Conservation (phyloP, 2,329 filamentous ascomycete species). For the Escovopsis sp. region DNA sequence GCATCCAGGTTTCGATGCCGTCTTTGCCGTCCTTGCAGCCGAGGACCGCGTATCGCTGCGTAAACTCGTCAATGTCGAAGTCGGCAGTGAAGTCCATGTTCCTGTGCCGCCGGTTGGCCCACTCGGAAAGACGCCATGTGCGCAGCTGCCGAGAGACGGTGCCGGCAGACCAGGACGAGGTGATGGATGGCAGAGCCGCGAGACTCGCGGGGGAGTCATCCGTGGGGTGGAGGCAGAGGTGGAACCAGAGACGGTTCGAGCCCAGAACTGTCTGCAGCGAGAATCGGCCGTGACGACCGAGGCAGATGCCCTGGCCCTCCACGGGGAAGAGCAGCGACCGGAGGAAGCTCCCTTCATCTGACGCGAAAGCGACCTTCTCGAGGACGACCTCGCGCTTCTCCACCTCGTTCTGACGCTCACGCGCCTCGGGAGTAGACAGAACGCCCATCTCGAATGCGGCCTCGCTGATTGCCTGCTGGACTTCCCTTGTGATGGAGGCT, state of each 20-base stretch:
- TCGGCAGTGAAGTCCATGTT: slow-evolving; percentile 92
- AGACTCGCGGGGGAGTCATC: slow-evolving; percentile 68
- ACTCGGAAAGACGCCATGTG: slow-evolving; percentile 86
- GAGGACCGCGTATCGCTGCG: slow-evolving; percentile 63
- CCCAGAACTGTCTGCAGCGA: slow-evolving; percentile 60
- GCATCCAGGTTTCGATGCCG: slow-evolving; percentile 83
- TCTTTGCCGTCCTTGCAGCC: slow-evolving; percentile 85
- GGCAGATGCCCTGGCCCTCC: slow-evolving; percentile 60
- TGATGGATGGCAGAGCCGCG: slow-evolving; percentile 54
- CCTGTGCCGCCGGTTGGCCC: slow-evolving; percentile 86
- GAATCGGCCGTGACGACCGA: slow-evolving; percentile 65
- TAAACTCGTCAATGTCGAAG: slow-evolving; percentile 88
- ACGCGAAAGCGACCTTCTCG: slow-evolving; percentile 73
- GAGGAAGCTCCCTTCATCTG: slow-evolving; percentile 70
- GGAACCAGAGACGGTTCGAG: slow-evolving; percentile 89
- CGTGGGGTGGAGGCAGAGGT: slow-evolving; percentile 79
- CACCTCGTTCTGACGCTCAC: slow-evolving; percentile 61
- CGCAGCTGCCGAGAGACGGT: slow-evolving; percentile 85
- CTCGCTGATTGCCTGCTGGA: slow-evolving; percentile 66
- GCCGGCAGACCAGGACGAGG: slow-evolving; percentile 85
- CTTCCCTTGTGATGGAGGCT: slow-evolving; percentile 75
- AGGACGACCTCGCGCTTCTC: slow-evolving; percentile 73
- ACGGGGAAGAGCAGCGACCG: slow-evolving; percentile 69
- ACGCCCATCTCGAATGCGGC: slow-evolving; percentile 69
- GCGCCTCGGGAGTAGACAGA: slow-evolving; percentile 47